Percentiles rank a stretch among this genome's conserved stretches.
Conservation (phyloP, 2,329 filamentous ascomycete genomes). For the Hymenoscyphus fructigenus region DNA sequence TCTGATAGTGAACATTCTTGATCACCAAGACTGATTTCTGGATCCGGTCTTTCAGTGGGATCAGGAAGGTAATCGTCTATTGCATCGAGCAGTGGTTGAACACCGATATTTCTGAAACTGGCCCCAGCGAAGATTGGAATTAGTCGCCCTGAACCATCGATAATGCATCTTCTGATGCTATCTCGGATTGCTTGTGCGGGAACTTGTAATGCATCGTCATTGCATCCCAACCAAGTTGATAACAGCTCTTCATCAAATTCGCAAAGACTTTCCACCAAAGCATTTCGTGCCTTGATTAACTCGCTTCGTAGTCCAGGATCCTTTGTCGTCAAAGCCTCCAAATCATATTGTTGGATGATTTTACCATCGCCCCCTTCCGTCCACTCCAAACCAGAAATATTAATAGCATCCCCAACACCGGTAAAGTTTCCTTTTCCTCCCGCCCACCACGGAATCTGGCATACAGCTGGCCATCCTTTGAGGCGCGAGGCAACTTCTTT, state of each 20-base stretch:
- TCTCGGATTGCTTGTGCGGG: slow-evolving; percentile 64
- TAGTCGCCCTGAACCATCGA: slow-evolving; percentile 66
- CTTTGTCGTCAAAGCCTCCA: slow-evolving; percentile 51
- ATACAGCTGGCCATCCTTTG: slow-evolving; percentile 82
- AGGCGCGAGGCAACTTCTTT: slow-evolving; percentile 80
- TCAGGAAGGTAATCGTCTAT: slow-evolving; percentile 85
- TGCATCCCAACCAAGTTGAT: slow-evolving; percentile 76
- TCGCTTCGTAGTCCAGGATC: slow-evolving; percentile 59
- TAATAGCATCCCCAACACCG: slow-evolving; percentile 82
- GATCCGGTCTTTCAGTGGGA: slow-evolving; percentile 75
- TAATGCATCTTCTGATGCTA: slow-evolving; percentile 71
- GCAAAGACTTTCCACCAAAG: slow-evolving; percentile 79
- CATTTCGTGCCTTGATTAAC: slow-evolving; percentile 71
- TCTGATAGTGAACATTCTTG: slow-evolving; percentile 53
- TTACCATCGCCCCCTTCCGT: slow-evolving; percentile 65
- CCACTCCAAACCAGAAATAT: slow-evolving; percentile 75
- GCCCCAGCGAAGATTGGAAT: slow-evolving; percentile 89
- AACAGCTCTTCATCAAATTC: slow-evolving; percentile 87
- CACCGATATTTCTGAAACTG: slow-evolving; percentile 90
- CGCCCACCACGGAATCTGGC: slow-evolving; percentile 94
- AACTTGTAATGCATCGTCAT: slow-evolving; percentile 70
- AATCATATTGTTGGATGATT: slow-evolving; percentile 53
- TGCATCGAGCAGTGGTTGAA: slow-evolving; percentile 86
- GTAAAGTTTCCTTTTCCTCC: slow-evolving; percentile 69
- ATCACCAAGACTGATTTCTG: slow-evolving; percentile 68